Base-by-base conservation (phyloP, 1,139 yeast genomes). In the Hyphopichia burtonii region DNA sequence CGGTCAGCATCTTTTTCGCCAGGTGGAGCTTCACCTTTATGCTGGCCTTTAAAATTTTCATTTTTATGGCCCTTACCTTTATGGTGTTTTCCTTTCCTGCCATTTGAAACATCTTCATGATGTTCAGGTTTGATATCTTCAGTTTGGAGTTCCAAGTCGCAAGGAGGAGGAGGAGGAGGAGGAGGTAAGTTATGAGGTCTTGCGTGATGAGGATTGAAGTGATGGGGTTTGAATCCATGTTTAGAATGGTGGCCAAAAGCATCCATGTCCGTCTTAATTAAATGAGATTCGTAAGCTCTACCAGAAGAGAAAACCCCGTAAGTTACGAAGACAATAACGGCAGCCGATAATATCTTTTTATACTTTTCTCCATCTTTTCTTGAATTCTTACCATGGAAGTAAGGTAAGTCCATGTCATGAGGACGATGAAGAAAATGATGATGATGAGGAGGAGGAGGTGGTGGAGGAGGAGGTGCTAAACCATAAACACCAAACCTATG, bases 401-500 rank as follows among this genome's bases (percentile, higher is more conserved):
- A 30, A 30, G 16, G 32, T 14, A n/a, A n/a, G 8, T 15, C 32
- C 16, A 11, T 14, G 10, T 11, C 16, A 31, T 31, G 34, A 15
- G 18, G 18, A 8, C 19, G 12, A 31, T 5, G 33, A 31, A 18
- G 33, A n/a, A n/a, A n/a, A n/a, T n/a, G n/a, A n/a, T n/a, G n/a
- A n/a, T n/a, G n/a, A n/a, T n/a, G 34, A 17, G 34, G 34, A 31
- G 34, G 34, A 17, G 34, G 34, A n/a, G 34, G 34, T n/a, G 34
- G 34, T 31, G 34, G 34, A 7, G 34, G 34, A 31, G 32, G 32
- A 30, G 6, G 14, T n/a, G n/a, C n/a, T n/a, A n/a, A n/a, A n/a
- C 34, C 20, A 12, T 17, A 31, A 17, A n/a, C 34, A 31, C 19
- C 19, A 14, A 16, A 17, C 7, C 34, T 17, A 9, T 6, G 14